Base-by-base conservation (phyloP, 176 grass and related monocot genomes). In the Bothriochloa decipiens region DNA sequence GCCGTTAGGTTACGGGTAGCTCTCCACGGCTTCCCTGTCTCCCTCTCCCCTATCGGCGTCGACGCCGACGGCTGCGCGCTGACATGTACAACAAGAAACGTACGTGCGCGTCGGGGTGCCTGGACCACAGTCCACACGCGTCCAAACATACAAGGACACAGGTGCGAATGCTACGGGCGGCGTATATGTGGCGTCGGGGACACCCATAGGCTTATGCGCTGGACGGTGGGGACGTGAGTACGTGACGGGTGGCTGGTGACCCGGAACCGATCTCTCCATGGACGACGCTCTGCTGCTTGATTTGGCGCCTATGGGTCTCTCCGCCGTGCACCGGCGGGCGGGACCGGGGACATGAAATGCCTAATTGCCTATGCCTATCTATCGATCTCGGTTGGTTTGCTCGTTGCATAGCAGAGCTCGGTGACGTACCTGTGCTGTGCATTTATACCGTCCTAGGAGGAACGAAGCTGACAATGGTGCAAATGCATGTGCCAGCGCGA, bases 1-100 rank as follows among this genome's bases (percentile, higher is more conserved):
- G 50, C 17, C 77, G 78, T 65, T 90, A 83, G 88, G 88, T 90
- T 17, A 52, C 80, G 8, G 58, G 84, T 79, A 37, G 7, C 23
- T 86, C 84, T 90, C 88, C 26, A 25, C 8, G 49, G n/a, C 2
- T 64, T 33, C 29, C 14, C 64, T 65, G 62, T 11, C 18, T 12
- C 7, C 27, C 14, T 1, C 61, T 35, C 76, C 7, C 27, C 14
- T 1, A 47, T 35, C 76, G 65, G 37, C 81, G 79, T 71, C 79
- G 82, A 89, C 69, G 82, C 52, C 70, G 82, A 84, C 49, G 0
- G 82, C 76, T 60, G 66, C 74, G 65, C 9, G 37, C 46, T 45
- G 40, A 29, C 36, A 18, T 9, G 20, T 45, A 23, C 3, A 28
- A 6, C 17, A 4, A 28, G 26, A 77, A 32, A 32, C 29, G 29